Evolutionary conservation across 1,284 basidiomycete genomes (phyloP).

Genomic region (Trichosporon asahii): DNA sequence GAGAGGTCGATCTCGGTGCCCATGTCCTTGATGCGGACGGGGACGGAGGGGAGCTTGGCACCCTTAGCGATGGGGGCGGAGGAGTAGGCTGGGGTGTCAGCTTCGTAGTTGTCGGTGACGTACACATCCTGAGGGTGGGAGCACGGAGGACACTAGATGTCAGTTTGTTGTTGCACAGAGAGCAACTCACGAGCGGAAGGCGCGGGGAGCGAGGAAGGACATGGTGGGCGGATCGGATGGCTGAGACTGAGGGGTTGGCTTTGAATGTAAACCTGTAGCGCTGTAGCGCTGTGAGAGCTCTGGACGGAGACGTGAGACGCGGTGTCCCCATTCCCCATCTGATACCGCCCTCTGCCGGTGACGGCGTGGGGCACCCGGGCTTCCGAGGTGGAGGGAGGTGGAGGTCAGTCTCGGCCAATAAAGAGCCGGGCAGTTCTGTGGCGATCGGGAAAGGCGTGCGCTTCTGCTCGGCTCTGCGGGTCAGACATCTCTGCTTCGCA

Average conservation of each 20-base stretch:
- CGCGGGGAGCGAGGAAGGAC: slow-evolving; percentile 1
- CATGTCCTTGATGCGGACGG: slow-evolving; percentile 61
- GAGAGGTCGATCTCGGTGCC: slow-evolving; percentile 57
- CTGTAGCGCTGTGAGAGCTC: neutral
- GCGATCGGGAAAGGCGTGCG: too few relatives aligned
- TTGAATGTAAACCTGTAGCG: too few relatives aligned
- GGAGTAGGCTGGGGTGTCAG: slow-evolving; percentile 35
- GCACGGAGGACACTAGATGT: neutral
- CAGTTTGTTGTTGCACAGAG: neutral
- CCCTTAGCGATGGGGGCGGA: slow-evolving; percentile 56
- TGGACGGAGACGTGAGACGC: neutral
- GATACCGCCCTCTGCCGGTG: neutral
- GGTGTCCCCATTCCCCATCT: neutral
- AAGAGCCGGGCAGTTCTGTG: too few relatives aligned
- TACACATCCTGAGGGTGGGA: slow-evolving; percentile 1
- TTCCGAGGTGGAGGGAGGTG: neutral
- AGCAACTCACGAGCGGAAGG: neutral
- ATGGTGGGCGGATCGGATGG: neutral
- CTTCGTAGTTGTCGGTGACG: neutral
- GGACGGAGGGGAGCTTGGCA: slow-evolving; percentile 53
- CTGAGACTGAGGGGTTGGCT: neutral
- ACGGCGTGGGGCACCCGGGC: neutral
- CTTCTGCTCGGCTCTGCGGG: too few relatives aligned
- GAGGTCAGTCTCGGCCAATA: neutral
- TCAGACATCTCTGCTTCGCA: too few relatives aligned